A percentile compares a stretch with the other conserved stretches of the same genome.
phyloP scores from a whole-genome alignment of 805 yeast genomes.

The Schwanniomyces yamadae region DNA sequence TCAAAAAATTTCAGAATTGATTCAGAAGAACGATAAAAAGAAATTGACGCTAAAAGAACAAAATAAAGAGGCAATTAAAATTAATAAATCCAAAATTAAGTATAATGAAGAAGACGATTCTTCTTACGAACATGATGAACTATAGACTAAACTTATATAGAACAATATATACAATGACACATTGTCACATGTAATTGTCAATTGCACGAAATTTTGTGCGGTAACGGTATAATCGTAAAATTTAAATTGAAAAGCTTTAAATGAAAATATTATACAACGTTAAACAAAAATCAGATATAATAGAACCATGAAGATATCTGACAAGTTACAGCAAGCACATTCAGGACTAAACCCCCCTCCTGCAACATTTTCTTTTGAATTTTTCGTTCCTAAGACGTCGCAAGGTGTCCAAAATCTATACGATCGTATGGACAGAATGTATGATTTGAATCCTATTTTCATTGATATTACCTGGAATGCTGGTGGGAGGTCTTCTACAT shows the following conservation, averaged over 20 bases:
- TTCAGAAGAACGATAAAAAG: not conserved
- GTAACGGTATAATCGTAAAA: too few relatives aligned
- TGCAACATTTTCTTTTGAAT: slow-evolving; percentile 91
- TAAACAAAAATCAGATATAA: not conserved
- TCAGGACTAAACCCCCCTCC: slow-evolving; percentile 38
- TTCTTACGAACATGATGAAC: slow-evolving; percentile 7
- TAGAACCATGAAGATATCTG: slow-evolving; percentile 41
- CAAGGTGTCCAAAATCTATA: slow-evolving; percentile 96
- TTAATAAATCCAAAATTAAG: slow-evolving; percentile 3
- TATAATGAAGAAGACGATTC: not conserved
- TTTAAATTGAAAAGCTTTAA: not conserved
- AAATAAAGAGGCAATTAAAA: not conserved
- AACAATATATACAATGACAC: slow-evolving; percentile 5
- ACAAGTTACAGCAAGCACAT: slow-evolving; percentile 44
- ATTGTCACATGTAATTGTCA: slow-evolving; percentile 6
- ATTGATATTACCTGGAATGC: slow-evolving; percentile 99
- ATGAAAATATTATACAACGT: slow-evolving; percentile 1
- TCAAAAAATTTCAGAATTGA: slow-evolving; percentile 39
- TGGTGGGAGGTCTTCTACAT: slow-evolving; percentile 81
- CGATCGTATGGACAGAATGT: slow-evolving; percentile 98
- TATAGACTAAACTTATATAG: not conserved
- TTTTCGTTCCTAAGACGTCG: slow-evolving; percentile 94
- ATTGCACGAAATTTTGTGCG: not conserved
- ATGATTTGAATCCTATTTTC: slow-evolving; percentile 83
- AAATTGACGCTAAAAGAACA: not conserved